Evolutionary conservation across 176 grass and related monocot species (phyloP).

Genomic region (Pharus latifolius): DNA sequence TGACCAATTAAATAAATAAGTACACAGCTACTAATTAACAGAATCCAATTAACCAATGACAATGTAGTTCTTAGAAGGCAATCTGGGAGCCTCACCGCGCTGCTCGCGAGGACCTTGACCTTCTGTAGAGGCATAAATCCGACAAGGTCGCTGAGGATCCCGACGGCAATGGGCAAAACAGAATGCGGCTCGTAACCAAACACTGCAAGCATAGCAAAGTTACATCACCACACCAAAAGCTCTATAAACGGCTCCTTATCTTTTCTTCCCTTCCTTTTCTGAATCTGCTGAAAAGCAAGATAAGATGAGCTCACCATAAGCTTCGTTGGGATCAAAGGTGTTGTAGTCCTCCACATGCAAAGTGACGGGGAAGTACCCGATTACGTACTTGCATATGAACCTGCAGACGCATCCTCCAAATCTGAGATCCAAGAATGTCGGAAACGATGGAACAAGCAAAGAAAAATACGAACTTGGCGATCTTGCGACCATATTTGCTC

Average conservation of each 20-base stretch:
- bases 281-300: background rate
- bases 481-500: constrained; percentile 43
- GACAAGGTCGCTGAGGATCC: constrained; percentile 31
- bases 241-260: background rate
- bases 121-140: constrained; percentile 80
- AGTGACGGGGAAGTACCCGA: constrained; percentile 76
- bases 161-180: constrained; percentile 65
- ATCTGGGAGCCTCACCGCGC: constrained; percentile 44
- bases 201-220: constrained; percentile 29
- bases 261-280: background rate
- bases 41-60: background rate
- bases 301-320: constrained; percentile 59
- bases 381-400: constrained; percentile 68
- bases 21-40: background rate
- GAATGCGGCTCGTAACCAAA: constrained; percentile 90
- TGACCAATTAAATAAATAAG: constrained; percentile 5
- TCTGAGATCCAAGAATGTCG: constrained; percentile 16
- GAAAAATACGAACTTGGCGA: constrained; percentile 64
- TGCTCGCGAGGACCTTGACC: constrained; percentile 76
- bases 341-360: constrained; percentile 74
- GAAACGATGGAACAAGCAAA: no score
- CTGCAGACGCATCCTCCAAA: constrained; percentile 21
- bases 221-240: background rate
- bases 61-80: background rate
- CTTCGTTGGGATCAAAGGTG: constrained; percentile 51